Base-by-base conservation (phyloP, 139 green algal genomes). In the Chlamydomonas eustigma region DNA sequence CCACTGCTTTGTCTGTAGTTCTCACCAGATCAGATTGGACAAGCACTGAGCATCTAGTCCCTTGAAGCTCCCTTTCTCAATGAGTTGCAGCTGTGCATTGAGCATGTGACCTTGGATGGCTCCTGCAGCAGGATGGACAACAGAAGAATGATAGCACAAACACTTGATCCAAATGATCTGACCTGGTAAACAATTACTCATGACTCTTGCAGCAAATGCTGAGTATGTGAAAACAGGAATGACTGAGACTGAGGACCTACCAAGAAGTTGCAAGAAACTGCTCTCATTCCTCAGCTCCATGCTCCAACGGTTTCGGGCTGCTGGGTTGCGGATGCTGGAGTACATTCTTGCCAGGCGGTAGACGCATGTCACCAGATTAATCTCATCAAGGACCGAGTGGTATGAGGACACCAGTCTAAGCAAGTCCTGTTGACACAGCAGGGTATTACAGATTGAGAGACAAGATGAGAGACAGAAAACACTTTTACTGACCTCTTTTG, bases 291-390 rank as follows among this genome's bases (percentile, higher is more conserved):
- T 68, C 35, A 89, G 81, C 50, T 89, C 81, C 2, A 37, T 5
- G 33, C 71, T 65, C 66, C 79, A 89, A 2, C 64, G 31, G 58
- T 78, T 37, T 5, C 76, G 50, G 2, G 50, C 67, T 30, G 72
- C 80, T 0, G 73, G 65, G 63, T 69, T 34, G n/a, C 68, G 74
- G 5, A 84, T 44, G 75, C 58, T 35, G 32, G 58, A 80, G n/a
- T 68, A 86, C 81, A 89, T 83, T 38, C 82, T 73, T 2, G 85
- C 85, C 3, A 89, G 63, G 0, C 85, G 85, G 73, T 89, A 89
- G 2, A 89, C 39, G 64, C 79, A 86, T 2, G 85, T 89, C 28
- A 86, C 81, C 52, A 87, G 64, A 75, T 89, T 89, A 71, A 89
- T 87, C 3, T 74, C 51, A 71, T 89, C 85, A 35, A 89, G 51